Percentiles rank a stretch among this genome's conserved stretches.
Conservation (phyloP, 2,329 filamentous ascomycete species). For the Fusarium pilosicola region DNA sequence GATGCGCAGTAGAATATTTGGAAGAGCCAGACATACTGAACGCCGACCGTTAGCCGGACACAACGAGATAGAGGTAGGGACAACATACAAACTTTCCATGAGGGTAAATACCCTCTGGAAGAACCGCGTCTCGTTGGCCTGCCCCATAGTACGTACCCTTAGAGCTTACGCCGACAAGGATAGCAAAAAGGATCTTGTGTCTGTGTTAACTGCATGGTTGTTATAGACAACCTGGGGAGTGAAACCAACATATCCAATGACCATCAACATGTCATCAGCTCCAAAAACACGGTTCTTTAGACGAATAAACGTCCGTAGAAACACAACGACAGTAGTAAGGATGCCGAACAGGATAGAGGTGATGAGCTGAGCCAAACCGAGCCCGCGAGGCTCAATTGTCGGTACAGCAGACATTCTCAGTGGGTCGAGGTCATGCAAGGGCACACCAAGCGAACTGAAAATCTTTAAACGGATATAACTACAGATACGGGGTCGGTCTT, state of each 20-base stretch:
- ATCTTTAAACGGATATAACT: not conserved
- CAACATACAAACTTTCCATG: not conserved
- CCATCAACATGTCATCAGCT: not conserved
- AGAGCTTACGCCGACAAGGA: not conserved
- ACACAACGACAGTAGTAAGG: not conserved
- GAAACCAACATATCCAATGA: not conserved
- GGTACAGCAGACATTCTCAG: not conserved
- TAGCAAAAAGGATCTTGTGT: not conserved
- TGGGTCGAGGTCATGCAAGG: not conserved
- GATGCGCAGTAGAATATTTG: not conserved
- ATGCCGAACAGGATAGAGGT: not conserved
- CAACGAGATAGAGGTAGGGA: fast-evolving
- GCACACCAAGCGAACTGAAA: not conserved
- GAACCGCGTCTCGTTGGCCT: not conserved
- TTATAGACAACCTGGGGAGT: fast-evolving
- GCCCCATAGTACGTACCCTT: not conserved
- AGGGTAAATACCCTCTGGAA: not conserved
- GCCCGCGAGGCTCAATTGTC: not conserved
- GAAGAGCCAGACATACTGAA: not conserved
- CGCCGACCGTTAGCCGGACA: fast-evolving
- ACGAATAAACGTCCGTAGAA: not conserved
- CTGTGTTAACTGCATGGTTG: not conserved
- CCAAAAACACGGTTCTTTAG: not conserved
- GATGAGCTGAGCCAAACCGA: not conserved
- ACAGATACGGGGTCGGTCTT: no score